phyloP scores from a whole-genome alignment of 1,284 basidiomycete species.

The Ustilago crameri region DNA sequence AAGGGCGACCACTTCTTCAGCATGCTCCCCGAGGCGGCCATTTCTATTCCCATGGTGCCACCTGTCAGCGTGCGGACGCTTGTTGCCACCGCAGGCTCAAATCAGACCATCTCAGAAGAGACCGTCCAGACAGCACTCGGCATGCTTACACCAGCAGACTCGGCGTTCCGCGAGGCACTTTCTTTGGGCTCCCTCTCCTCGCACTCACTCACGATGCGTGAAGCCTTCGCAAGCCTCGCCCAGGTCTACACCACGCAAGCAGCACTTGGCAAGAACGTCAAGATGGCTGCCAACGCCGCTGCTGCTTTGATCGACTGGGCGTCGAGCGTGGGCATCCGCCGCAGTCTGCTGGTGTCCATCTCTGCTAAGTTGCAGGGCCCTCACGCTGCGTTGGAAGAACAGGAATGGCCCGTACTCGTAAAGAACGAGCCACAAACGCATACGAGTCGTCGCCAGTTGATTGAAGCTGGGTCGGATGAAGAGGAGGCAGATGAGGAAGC shows the following conservation, averaged over 20 bases:
- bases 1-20: constrained; percentile 56
- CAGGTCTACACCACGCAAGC: constrained; percentile 48
- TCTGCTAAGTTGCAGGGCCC: constrained; percentile 30
- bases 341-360: constrained; percentile 50
- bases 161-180: constrained; percentile 46
- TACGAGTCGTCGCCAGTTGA: background rate
- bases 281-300: constrained; percentile 41
- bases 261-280: constrained; percentile 42
- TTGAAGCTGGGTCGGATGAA: constrained; percentile 1
- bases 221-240: constrained; percentile 46
- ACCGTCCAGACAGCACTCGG: constrained; percentile 41
- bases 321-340: constrained; percentile 42
- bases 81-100: constrained; percentile 13
- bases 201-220: constrained; percentile 39
- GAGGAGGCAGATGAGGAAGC: constrained; percentile 32
- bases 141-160: constrained; percentile 38
- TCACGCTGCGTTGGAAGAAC: constrained; percentile 5
- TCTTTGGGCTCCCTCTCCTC: constrained; percentile 30
- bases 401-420: constrained; percentile 29
- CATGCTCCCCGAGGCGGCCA: constrained; percentile 60
- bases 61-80: constrained; percentile 40
- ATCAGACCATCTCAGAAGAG: constrained; percentile 38
- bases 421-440: background rate
- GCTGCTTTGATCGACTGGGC: constrained; percentile 44
- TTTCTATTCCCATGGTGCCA: constrained; percentile 56